Base-by-base conservation (phyloP, 2,329 filamentous ascomycete genomes). In the Myriosclerotinia duriaeana region DNA sequence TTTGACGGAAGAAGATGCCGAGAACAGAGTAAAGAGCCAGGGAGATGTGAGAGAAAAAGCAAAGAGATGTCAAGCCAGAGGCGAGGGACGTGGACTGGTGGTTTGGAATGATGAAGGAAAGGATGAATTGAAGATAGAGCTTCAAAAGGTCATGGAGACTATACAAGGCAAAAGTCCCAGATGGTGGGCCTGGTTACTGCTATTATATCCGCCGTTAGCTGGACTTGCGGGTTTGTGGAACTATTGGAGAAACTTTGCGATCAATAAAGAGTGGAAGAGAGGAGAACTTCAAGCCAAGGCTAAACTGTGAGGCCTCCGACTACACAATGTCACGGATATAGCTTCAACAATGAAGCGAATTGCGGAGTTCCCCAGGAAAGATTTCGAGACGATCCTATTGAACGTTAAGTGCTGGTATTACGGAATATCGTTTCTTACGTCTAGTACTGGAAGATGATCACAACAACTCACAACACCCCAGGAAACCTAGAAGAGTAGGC, bases 41-140 rank as follows among this genome's bases (percentile, higher is more conserved):
- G 89, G 88, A 55, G 91, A 96, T 77, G 90, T 97, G 68, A 82
- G 87, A 71, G 86, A 90, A 73, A 98, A 98, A 83, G 93, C 91
- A 22, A 83, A 84, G 76, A 82, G 92, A 64, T 91, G 89, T 68
- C 82, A 90, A 78, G 87, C 84, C 56, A 81, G 92, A 55, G 85
- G 82, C 62, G 76, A 78, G 54, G 87, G 86, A 5, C 84, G 83
- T 58, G 94, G 93, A 0, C 84, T 93, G 4, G 92, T 97, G 44
- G 84, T 99, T 34, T 95, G 91, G 91, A 99, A 99, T 79, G 94
- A 98, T 79, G 86, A 86, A 2, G 87, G 86, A 56, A 88, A 83
- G 74, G 87, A 87, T 46, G 86, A 92, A 69, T 77, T 99, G 74
- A 84, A 85, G 78, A 78, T 75, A 61, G 87, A 92, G 77, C 80